Evolutionary conservation across 345 rosid species (phyloP).

Genomic region (Linum tenue): DNA sequence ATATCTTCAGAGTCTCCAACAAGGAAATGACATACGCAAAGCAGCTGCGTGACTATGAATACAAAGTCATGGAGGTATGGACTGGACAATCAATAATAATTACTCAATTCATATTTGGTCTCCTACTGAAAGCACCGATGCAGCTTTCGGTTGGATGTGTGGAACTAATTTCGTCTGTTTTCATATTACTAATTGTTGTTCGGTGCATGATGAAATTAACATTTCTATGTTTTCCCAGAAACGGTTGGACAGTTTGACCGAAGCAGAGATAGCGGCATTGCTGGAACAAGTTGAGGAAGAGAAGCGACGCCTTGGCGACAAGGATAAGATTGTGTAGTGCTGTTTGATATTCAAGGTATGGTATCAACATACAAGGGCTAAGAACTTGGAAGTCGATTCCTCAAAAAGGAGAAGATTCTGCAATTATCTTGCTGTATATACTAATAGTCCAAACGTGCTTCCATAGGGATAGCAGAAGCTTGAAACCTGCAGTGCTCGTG

Average conservation of each 20-base stretch:
- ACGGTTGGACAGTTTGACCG: slow-evolving; percentile 77
- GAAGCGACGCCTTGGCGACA: slow-evolving; percentile 35
- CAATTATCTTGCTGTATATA: neutral
- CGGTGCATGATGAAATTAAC: neutral
- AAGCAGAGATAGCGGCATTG: slow-evolving; percentile 74
- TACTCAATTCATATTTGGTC: neutral
- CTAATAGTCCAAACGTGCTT: neutral
- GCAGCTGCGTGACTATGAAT: slow-evolving; percentile 85
- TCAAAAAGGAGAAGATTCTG: neutral
- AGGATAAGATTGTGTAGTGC: neutral
- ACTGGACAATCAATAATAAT: neutral
- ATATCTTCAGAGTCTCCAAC: slow-evolving; percentile 84
- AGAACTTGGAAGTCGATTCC: neutral
- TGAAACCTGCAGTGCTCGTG: neutral
- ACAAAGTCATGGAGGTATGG: slow-evolving; percentile 84
- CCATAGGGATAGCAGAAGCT: neutral
- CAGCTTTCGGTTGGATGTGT: too few relatives aligned
- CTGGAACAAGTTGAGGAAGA: slow-evolving; percentile 96
- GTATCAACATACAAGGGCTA: too few relatives aligned
- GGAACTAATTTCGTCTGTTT: too few relatives aligned
- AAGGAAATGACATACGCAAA: slow-evolving; percentile 98
- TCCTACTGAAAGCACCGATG: neutral
- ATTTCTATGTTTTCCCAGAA: slow-evolving; percentile 35
- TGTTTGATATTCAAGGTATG: neutral
- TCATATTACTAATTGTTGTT: neutral